Evolutionary conservation across 2,329 filamentous ascomycete species (phyloP).

Genomic region (Septoria linicola): DNA sequence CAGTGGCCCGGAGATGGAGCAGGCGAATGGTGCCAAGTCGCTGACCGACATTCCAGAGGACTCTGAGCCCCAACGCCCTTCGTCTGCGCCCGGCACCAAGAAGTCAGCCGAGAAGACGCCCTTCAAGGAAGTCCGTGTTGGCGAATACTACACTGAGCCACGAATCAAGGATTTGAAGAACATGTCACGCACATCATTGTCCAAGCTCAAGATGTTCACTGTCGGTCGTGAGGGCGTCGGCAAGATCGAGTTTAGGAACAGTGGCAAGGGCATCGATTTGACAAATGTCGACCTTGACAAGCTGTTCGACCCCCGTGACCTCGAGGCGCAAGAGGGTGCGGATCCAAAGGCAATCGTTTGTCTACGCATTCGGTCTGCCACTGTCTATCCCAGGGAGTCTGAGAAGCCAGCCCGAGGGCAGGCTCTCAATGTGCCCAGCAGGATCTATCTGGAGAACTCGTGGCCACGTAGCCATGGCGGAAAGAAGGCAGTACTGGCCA

Average conservation of each 20-base stretch:
- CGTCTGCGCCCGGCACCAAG: conserved; percentile 28
- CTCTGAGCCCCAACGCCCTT: conserved; percentile 42
- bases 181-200: conserved; percentile 77
- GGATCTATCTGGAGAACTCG: conserved; percentile 85
- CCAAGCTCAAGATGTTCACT: conserved; percentile 70
- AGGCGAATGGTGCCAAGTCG: conserved; percentile 50
- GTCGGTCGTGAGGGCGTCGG: conserved; percentile 83
- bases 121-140: conserved; percentile 44
- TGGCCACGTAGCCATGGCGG: conserved; percentile 75
- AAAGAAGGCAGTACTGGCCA: conserved; percentile 53
- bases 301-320: conserved; percentile 61
- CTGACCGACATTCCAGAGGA: conserved; percentile 78
- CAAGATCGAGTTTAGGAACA: conserved; percentile 65
- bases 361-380: conserved; percentile 74
- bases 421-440: conserved; percentile 86
- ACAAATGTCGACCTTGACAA: conserved; percentile 75
- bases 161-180: conserved; percentile 69
- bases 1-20: conserved; percentile 62
- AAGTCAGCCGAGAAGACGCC: conserved; percentile 20
- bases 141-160: conserved; percentile 85
- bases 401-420: conserved; percentile 83
- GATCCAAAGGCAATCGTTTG: conserved; percentile 59
- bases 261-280: conserved; percentile 61
- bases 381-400: conserved; percentile 74
- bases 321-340: conserved; percentile 2